Conservation (phyloP, 805 yeast genomes). For the Barnettozyma populi region DNA sequence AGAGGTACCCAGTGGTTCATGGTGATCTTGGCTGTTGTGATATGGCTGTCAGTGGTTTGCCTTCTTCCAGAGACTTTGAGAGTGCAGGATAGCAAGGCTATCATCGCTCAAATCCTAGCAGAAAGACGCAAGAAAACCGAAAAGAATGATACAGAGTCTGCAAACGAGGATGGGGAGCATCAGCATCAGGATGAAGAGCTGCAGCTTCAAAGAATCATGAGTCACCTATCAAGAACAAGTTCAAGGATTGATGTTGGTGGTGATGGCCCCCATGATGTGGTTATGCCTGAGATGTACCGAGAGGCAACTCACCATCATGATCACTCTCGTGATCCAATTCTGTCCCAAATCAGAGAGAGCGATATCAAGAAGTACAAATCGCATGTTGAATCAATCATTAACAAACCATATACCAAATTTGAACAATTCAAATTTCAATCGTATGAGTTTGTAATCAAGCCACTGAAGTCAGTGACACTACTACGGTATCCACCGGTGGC, state of each 20-base stretch:
- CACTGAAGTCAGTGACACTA: constrained; percentile 56
- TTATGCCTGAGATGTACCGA: constrained; percentile 23
- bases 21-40: constrained; percentile 58
- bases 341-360: constrained; percentile 3
- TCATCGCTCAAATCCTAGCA: constrained; percentile 41
- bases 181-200: constrained; percentile 3
- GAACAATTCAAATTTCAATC: constrained; percentile 24
- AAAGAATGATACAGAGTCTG: not conserved
- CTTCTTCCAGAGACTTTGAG: constrained; percentile 75
- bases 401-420: constrained; percentile 16
- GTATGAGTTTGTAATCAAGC: constrained; percentile 49
- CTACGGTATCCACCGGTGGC: constrained; percentile 70
- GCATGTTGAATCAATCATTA: constrained; percentile 23
- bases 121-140: constrained; percentile 26
- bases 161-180: not conserved
- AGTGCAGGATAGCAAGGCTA: constrained; percentile 44
- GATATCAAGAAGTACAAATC: constrained; percentile 24
- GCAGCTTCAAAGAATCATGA: constrained; percentile 12
- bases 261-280: constrained; percentile 13
- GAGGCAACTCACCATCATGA: constrained; percentile 7
- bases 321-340: constrained; percentile 5
- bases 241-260: constrained; percentile 16
- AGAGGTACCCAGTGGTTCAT: constrained; percentile 84
- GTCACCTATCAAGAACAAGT: constrained; percentile 18
- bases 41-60: constrained; percentile 44